Percentiles rank a stretch among this genome's conserved stretches.
Evolutionary conservation across 108 stramenopile species (phyloP).

Genomic region (Skeletonema grethae): DNA sequence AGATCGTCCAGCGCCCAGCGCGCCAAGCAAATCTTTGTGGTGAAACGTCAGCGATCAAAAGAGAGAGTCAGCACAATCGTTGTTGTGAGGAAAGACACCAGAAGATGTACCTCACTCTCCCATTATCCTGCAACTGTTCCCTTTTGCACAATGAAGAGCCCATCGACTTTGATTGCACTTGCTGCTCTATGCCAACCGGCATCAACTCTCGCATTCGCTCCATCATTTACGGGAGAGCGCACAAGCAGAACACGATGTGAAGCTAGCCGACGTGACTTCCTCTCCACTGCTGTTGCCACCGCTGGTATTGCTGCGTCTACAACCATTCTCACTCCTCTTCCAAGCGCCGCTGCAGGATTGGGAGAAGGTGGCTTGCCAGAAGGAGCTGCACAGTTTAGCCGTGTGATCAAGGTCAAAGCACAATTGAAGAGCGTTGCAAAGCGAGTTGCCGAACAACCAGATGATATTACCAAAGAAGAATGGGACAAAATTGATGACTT

Average conservation of each 20-base stretch:
- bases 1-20: too few species aligned
- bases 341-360: constrained; percentile 55
- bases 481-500: constrained; percentile 76
- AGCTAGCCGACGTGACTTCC: constrained; percentile 34
- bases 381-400: constrained; percentile 71
- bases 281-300: constrained; percentile 22
- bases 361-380: constrained; percentile 66
- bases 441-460: constrained; percentile 51
- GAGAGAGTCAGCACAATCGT: too few species aligned
- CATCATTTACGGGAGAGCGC: constrained; percentile 8
- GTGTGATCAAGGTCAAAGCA: constrained; percentile 61
- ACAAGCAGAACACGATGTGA: background rate
- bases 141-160: constrained; percentile 12
- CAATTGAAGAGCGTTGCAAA: constrained; percentile 62
- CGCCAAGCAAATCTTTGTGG: too few species aligned
- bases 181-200: background rate
- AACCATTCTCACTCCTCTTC: constrained; percentile 8
- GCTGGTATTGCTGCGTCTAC: constrained; percentile 4
- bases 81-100: too few species aligned
- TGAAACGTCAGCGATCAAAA: too few species aligned
- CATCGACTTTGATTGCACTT: background rate
- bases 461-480: constrained; percentile 68
- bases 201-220: constrained; percentile 14
- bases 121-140: too few species aligned
- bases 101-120: too few species aligned